These are phyloP conservation scores for Primulina tabacum DNA, from an alignment of 257 asterid genomes.

Conservation along the genomic window DNA sequence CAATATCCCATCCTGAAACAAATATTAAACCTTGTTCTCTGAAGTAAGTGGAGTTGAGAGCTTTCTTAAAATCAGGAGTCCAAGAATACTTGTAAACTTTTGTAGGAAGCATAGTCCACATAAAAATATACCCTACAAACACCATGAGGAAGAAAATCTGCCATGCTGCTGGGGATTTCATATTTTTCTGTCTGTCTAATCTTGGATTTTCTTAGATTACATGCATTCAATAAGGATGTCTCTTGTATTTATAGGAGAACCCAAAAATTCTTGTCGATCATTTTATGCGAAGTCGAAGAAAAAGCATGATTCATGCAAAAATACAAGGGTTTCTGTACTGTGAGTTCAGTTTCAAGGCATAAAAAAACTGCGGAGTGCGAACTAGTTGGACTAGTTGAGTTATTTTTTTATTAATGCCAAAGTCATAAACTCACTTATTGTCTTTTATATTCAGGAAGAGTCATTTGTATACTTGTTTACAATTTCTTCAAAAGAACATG, in stretches of 20 bases:
- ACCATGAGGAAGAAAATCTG: conserved; percentile 36
- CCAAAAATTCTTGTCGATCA: conserved; percentile 1
- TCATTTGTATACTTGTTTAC: background rate
- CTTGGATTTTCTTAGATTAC: background rate
- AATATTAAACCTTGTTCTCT: conserved; percentile 46
- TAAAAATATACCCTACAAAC: conserved; percentile 43
- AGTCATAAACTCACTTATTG: conserved; percentile 12
- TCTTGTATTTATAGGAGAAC: background rate
- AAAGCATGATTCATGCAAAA: conserved; percentile 42
- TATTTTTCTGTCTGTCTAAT: background rate
- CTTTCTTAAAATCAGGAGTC: conserved; percentile 33
- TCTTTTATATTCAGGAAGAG: conserved; percentile 11
- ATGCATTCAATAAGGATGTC: background rate
- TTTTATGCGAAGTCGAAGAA: conserved; percentile 14
- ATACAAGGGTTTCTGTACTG: conserved; percentile 13
- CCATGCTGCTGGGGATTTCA: conserved; percentile 36
- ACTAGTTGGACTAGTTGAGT: background rate
- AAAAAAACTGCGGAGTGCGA: background rate
- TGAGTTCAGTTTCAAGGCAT: conserved; percentile 18
- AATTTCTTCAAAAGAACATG: too few relatives aligned
- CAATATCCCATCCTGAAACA: background rate
- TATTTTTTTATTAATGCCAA: background rate
- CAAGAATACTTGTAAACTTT: conserved; percentile 41
- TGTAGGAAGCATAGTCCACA: conserved; percentile 60
- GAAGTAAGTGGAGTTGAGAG: conserved; percentile 47